Conservation (phyloP, 257 asterid species). For the Catharanthus roseus region DNA sequence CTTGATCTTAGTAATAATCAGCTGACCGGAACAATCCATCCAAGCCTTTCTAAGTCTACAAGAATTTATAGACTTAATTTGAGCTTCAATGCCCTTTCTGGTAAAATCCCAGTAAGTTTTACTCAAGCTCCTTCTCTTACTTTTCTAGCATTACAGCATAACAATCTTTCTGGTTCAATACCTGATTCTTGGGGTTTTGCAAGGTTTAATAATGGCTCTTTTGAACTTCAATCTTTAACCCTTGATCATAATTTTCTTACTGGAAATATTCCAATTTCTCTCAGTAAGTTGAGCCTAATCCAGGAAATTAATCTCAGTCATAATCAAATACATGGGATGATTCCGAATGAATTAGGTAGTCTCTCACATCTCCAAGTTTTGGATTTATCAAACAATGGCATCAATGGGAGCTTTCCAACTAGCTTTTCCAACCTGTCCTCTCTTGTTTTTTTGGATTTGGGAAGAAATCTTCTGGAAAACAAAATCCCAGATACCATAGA, state of each 20-base stretch:
- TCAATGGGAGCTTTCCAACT: slow-evolving; percentile 43
- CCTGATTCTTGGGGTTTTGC: slow-evolving; percentile 51
- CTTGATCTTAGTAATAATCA: slow-evolving; percentile 82
- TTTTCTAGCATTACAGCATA: slow-evolving; percentile 71
- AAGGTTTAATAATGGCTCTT: slow-evolving; percentile 22
- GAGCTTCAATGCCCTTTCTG: slow-evolving; percentile 70
- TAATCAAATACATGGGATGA: slow-evolving; percentile 41
- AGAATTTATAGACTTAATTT: slow-evolving; percentile 61
- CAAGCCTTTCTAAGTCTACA: slow-evolving; percentile 52
- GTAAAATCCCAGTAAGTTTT: slow-evolving; percentile 51
- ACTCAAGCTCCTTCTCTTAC: slow-evolving; percentile 46
- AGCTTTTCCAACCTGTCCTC: slow-evolving; percentile 38
- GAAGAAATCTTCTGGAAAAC: slow-evolving; percentile 39
- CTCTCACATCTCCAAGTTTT: slow-evolving; percentile 31
- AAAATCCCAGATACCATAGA: slow-evolving; percentile 39
- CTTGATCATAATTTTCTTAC: slow-evolving; percentile 56
- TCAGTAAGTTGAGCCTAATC: slow-evolving; percentile 41
- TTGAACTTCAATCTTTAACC: slow-evolving; percentile 37
- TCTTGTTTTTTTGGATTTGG: slow-evolving; percentile 31
- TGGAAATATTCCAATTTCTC: slow-evolving; percentile 57
- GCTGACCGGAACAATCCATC: slow-evolving; percentile 45
- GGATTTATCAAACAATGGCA: slow-evolving; percentile 47
- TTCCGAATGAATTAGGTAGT: slow-evolving; percentile 43
- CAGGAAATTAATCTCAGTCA: slow-evolving; percentile 44
- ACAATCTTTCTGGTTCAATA: slow-evolving; percentile 63